phyloP scores from a whole-genome alignment of 2,329 filamentous ascomycete species.

The Cladophialophora exuberans region DNA sequence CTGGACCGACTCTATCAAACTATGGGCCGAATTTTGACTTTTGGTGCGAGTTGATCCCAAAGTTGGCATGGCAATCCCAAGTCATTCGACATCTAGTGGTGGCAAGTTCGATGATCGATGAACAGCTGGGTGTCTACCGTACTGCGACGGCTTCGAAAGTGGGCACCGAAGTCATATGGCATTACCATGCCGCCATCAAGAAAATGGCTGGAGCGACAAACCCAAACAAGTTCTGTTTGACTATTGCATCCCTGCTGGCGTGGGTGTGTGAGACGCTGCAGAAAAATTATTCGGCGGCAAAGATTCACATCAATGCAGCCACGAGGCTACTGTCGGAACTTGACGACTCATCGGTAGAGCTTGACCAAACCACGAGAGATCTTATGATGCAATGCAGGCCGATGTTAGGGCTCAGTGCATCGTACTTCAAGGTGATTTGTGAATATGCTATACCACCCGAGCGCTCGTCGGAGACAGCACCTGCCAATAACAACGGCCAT shows the following conservation, averaged over 20 bases:
- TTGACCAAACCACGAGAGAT: not conserved
- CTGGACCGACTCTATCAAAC: slow-evolving; percentile 15
- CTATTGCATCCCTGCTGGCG: slow-evolving; percentile 8
- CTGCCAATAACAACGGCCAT: too few species aligned
- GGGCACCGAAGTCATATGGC: slow-evolving; percentile 2
- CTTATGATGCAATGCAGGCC: not conserved
- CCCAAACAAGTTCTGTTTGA: slow-evolving; percentile 2
- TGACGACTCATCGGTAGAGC: not conserved
- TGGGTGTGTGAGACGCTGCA: slow-evolving; percentile 16
- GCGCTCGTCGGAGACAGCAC: not conserved
- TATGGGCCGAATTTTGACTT: slow-evolving; percentile 12
- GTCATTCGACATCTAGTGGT: slow-evolving; percentile 14
- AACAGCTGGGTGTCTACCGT: slow-evolving; percentile 16
- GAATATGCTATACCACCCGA: not conserved
- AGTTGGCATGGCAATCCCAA: slow-evolving; percentile 9
- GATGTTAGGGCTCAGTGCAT: not conserved
- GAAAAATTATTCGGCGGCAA: slow-evolving; percentile 5
- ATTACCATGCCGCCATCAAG: slow-evolving; percentile 13
- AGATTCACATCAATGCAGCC: slow-evolving; percentile 8
- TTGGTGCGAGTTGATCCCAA: slow-evolving; percentile 12
- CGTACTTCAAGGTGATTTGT: not conserved
- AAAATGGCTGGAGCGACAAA: slow-evolving; percentile 2
- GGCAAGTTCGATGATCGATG: slow-evolving; percentile 8
- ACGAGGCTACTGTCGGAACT: slow-evolving; percentile 2
- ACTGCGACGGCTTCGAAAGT: slow-evolving; percentile 3